Conservation (phyloP, 805 yeast species). For the Wickerhamomyces bovis region DNA sequence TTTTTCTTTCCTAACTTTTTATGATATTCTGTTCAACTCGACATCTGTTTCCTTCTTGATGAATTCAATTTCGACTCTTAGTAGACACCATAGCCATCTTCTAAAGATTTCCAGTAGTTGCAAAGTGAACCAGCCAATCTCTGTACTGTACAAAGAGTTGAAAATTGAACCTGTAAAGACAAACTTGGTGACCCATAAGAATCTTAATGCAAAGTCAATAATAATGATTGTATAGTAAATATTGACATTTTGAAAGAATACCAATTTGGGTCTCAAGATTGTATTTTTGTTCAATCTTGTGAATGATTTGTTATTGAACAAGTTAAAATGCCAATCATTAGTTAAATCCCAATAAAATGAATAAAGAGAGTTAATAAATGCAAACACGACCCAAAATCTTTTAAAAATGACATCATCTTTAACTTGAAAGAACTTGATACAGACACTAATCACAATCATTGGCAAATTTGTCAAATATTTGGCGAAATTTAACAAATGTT, state of each 20-base stretch:
- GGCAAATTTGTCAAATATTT: slow-evolving; percentile 71
- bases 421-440: slow-evolving; percentile 12
- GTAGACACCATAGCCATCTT: slow-evolving; percentile 85
- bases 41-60: slow-evolving; percentile 22
- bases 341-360: slow-evolving; percentile 85
- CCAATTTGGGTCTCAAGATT: slow-evolving; percentile 21
- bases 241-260: slow-evolving; percentile 1
- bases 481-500: slow-evolving; percentile 62
- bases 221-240: slow-evolving; percentile 53
- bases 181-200: slow-evolving; percentile 65
- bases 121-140: slow-evolving; percentile 57
- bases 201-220: slow-evolving; percentile 62
- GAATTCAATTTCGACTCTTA: slow-evolving; percentile 74
- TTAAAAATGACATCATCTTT: neutral
- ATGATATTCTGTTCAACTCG: slow-evolving; percentile 19
- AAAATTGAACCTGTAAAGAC: slow-evolving; percentile 25
- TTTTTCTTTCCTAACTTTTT: neutral
- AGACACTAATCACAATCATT: slow-evolving; percentile 35
- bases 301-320: slow-evolving; percentile 32
- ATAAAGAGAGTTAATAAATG: slow-evolving; percentile 63
- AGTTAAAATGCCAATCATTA: slow-evolving; percentile 79
- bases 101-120: slow-evolving; percentile 74
- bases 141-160: slow-evolving; percentile 31
- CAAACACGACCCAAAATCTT: slow-evolving; percentile 30
- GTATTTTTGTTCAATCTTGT: slow-evolving; percentile 12